Evolutionary conservation across 2,329 filamentous ascomycete genomes (phyloP).

Genomic region (Huntiella savannae): DNA sequence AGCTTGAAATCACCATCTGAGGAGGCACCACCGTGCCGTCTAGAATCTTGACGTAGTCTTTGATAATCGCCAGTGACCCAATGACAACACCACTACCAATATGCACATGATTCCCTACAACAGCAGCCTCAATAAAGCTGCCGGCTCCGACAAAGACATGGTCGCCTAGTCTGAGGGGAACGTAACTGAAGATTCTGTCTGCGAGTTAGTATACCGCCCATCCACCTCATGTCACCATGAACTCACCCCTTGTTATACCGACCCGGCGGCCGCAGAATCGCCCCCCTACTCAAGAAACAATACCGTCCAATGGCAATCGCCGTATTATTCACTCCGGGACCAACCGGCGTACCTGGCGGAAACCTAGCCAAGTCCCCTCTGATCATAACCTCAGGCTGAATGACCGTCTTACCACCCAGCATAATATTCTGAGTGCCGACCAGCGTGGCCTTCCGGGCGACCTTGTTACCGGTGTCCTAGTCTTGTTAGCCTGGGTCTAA

Average conservation of each 20-base stretch:
- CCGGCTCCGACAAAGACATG: slow-evolving; percentile 74
- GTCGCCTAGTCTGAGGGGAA: slow-evolving; percentile 81
- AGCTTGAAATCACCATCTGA: slow-evolving; percentile 83
- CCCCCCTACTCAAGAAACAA: slow-evolving; percentile 66
- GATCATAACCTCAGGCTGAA: slow-evolving; percentile 87
- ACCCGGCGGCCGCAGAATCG: slow-evolving; percentile 64
- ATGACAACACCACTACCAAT: slow-evolving; percentile 63
- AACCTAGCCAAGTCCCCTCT: slow-evolving; percentile 66
- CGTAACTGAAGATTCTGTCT: slow-evolving; percentile 47
- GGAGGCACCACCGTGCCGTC: slow-evolving; percentile 69
- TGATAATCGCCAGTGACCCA: slow-evolving; percentile 76
- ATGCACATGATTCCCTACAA: slow-evolving; percentile 68
- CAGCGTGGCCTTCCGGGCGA: slow-evolving; percentile 76
- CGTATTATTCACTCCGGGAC: slow-evolving; percentile 29
- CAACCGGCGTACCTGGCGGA: slow-evolving; percentile 23
- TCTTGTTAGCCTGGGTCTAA: slow-evolving; percentile 5
- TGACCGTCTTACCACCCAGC: slow-evolving; percentile 85
- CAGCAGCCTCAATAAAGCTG: slow-evolving; percentile 64
- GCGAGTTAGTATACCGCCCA: not conserved
- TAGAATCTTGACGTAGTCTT: slow-evolving; percentile 78
- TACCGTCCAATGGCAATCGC: slow-evolving; percentile 82
- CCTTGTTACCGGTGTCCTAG: slow-evolving; percentile 95
- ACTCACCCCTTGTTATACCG: slow-evolving; percentile 55
- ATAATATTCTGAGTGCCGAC: slow-evolving; percentile 96
- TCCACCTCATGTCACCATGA: not conserved